These are phyloP conservation scores for Ceratocystis diversiconidia DNA, from an alignment of 2,329 filamentous ascomycete species.

Conservation along the genomic window DNA sequence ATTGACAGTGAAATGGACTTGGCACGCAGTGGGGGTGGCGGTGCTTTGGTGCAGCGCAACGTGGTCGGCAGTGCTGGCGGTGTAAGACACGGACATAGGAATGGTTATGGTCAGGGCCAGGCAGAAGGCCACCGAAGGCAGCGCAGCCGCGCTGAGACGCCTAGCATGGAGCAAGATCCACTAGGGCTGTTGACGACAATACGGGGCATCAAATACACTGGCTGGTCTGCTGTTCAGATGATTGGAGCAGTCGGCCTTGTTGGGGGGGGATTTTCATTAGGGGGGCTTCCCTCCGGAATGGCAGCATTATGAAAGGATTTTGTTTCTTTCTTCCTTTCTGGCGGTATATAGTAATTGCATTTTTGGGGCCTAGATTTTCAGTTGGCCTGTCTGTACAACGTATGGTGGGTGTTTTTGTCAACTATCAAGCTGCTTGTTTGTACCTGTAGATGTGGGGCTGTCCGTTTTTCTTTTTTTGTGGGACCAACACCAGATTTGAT, in stretches of 20 bases:
- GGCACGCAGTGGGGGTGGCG: constrained; percentile 53
- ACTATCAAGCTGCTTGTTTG: no score
- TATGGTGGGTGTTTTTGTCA: no score
- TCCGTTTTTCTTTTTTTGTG: neutral
- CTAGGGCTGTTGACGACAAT: constrained; percentile 12
- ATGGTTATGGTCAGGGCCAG: neutral
- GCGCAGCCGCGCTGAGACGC: constrained; percentile 1
- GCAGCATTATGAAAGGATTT: neutral
- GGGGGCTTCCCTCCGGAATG: constrained; percentile 1
- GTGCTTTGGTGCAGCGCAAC: constrained; percentile 40
- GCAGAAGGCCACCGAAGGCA: constrained; percentile 2
- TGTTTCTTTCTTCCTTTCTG: neutral
- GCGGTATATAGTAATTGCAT: neutral
- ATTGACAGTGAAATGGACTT: constrained; percentile 51
- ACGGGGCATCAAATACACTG: constrained; percentile 11
- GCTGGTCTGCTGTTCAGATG: constrained; percentile 17
- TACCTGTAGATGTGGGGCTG: neutral
- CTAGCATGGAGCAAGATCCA: constrained; percentile 15
- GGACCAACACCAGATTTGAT: neutral
- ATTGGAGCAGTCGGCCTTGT: constrained; percentile 14
- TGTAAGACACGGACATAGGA: neutral
- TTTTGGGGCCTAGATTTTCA: no score
- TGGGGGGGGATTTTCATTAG: constrained; percentile 12
- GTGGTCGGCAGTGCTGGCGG: neutral
- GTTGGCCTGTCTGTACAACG: no score